Evolutionary conservation across 2,329 filamentous ascomycete species (phyloP).

Genomic region (Triangularia verruculosa): DNA sequence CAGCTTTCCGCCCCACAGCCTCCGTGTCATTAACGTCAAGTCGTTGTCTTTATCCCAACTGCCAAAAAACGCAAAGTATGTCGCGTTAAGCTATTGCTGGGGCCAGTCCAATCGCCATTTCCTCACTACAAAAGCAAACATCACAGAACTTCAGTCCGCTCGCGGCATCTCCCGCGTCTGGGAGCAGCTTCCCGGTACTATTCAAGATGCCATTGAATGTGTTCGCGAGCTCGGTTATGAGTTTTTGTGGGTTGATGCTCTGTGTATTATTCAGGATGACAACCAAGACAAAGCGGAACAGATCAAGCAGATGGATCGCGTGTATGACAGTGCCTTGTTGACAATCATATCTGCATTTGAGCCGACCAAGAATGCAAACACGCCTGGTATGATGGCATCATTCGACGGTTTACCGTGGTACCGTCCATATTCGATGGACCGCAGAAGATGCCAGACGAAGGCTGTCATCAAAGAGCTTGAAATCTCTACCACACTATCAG

Average conservation of each 20-base stretch:
- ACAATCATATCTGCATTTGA: not conserved
- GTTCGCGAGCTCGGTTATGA: not conserved
- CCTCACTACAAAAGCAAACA: not conserved
- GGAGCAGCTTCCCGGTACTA: not conserved
- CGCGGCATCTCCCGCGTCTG: not conserved
- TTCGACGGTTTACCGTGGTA: constrained; percentile 5
- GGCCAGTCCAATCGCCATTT: not conserved
- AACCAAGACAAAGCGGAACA: not conserved
- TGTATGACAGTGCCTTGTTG: not conserved
- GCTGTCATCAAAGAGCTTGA: too few relatives aligned
- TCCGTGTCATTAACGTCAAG: too few relatives aligned
- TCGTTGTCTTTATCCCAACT: too few relatives aligned
- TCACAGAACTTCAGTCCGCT: not conserved
- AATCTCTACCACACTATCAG: too few relatives aligned
- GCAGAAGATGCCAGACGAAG: too few relatives aligned
- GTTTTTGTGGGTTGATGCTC: constrained; percentile 14
- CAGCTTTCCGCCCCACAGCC: too few relatives aligned
- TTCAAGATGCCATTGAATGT: constrained; percentile 3
- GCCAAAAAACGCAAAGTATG: not conserved
- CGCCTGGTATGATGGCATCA: too few relatives aligned
- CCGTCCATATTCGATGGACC: too few relatives aligned
- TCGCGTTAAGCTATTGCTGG: constrained; percentile 13
- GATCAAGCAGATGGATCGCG: constrained; percentile 1
- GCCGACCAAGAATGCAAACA: too few relatives aligned
- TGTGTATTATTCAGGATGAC: constrained; percentile 12